Percentiles rank a stretch among this genome's conserved stretches.
These are phyloP conservation scores for Pisolithus orientalis DNA, from an alignment of 768 basidiomycete genomes.

Conservation along the genomic window DNA sequence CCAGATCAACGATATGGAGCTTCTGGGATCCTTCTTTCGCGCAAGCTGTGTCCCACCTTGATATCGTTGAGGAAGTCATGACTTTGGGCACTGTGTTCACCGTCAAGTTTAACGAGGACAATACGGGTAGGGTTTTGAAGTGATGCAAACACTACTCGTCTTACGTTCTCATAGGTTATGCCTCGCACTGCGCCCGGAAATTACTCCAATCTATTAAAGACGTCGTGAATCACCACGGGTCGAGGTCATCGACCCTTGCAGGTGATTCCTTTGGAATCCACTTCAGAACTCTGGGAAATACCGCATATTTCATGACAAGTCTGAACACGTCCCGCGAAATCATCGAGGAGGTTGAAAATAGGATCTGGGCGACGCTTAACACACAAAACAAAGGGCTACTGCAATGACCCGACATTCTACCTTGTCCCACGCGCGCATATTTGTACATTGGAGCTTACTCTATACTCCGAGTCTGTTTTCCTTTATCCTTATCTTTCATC, in stretches of 20 bases:
- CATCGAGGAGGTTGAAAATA: conserved; percentile 56
- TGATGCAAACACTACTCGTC: neutral
- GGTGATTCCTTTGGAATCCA: conserved; percentile 66
- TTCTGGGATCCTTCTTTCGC: conserved; percentile 82
- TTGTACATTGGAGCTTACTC: too few species aligned
- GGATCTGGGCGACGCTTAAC: conserved; percentile 41
- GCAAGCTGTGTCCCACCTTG: conserved; percentile 46
- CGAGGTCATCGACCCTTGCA: conserved; percentile 40
- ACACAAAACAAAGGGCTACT: neutral
- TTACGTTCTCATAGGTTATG: conserved; percentile 37
- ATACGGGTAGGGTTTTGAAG: conserved; percentile 37
- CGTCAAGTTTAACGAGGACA: conserved; percentile 59
- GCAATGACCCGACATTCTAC: too few species aligned
- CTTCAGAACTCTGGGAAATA: conserved; percentile 83
- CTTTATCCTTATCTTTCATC: too few species aligned
- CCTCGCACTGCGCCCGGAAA: conserved; percentile 58
- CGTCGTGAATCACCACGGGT: conserved; percentile 16
- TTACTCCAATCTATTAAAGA: conserved; percentile 48
- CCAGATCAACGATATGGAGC: conserved; percentile 57
- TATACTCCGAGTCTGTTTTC: too few species aligned
- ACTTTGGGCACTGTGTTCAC: conserved; percentile 80
- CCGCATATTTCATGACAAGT: conserved; percentile 91
- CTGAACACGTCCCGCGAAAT: conserved; percentile 58
- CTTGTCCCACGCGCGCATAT: too few species aligned
- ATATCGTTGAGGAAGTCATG: conserved; percentile 70